Conservation (phyloP, 2,329 filamentous ascomycete genomes). For the Aureobasidium pullulans region DNA sequence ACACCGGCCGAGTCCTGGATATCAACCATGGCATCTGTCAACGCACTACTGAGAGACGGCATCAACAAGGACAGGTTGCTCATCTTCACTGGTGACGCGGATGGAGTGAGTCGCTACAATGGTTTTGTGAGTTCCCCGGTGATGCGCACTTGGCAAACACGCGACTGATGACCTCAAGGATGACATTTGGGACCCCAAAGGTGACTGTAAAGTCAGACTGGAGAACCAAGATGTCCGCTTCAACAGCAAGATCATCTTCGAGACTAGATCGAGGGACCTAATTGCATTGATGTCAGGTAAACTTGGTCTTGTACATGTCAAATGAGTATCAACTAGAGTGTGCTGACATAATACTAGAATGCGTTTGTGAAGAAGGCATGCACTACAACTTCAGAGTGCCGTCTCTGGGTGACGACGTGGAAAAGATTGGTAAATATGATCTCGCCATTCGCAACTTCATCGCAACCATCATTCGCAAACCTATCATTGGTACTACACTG, state of each 20-base stretch:
- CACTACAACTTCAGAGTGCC: constrained; percentile 3
- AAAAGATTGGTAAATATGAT: constrained; percentile 23
- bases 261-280: background rate
- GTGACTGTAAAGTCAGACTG: constrained; percentile 2
- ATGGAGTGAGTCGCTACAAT: background rate
- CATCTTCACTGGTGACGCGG: background rate
- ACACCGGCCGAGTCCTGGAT: background rate
- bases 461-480: constrained; percentile 56
- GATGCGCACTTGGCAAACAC: background rate
- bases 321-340: background rate
- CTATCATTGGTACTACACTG: constrained; percentile 57
- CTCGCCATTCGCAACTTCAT: constrained; percentile 64
- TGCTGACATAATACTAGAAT: background rate
- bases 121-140: background rate
- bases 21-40: background rate
- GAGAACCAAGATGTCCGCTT: background rate
- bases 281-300: background rate
- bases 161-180: background rate
- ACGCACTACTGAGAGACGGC: background rate
- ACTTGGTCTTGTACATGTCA: background rate
- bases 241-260: constrained; percentile 2
- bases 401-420: background rate
- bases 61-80: background rate
- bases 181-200: background rate
- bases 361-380: background rate